These are phyloP conservation scores for Vitis amurensis DNA, from an alignment of 164 flowering plant species.

Conservation along the genomic window DNA sequence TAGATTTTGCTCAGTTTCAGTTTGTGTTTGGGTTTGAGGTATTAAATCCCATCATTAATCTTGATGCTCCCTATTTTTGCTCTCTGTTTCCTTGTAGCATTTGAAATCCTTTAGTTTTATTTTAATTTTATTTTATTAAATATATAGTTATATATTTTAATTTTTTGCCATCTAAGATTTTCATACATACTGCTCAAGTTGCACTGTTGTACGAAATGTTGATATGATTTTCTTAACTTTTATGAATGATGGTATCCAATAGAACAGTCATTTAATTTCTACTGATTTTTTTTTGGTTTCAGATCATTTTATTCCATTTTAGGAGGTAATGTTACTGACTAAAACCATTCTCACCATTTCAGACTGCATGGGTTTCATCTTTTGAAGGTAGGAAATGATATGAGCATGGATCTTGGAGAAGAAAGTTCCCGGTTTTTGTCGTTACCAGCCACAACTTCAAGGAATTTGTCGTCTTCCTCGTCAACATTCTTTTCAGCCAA, in stretches of 20 bases:
- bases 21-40: background rate
- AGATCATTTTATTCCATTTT: background rate
- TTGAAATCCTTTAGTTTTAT: too few relatives aligned
- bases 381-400: constrained; percentile 13
- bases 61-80: background rate
- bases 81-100: background rate
- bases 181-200: background rate
- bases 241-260: background rate
- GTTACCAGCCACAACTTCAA: constrained; percentile 43
- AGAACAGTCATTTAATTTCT: background rate
- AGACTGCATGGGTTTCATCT: constrained; percentile 29
- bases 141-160: background rate
- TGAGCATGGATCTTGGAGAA: constrained; percentile 63
- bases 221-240: background rate
- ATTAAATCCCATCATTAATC: background rate
- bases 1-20: too few relatives aligned
- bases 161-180: background rate
- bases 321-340: constrained; percentile 18
- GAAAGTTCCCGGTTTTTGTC: constrained; percentile 61
- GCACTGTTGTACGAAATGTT: background rate
- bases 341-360: constrained; percentile 17
- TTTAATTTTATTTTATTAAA: too few relatives aligned
- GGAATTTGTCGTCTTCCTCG: constrained; percentile 87
- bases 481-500: constrained; percentile 83
- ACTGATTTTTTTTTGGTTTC: background rate